Evolutionary conservation across 805 yeast genomes (phyloP).

Genomic region (Saccharomyces paradoxus): DNA sequence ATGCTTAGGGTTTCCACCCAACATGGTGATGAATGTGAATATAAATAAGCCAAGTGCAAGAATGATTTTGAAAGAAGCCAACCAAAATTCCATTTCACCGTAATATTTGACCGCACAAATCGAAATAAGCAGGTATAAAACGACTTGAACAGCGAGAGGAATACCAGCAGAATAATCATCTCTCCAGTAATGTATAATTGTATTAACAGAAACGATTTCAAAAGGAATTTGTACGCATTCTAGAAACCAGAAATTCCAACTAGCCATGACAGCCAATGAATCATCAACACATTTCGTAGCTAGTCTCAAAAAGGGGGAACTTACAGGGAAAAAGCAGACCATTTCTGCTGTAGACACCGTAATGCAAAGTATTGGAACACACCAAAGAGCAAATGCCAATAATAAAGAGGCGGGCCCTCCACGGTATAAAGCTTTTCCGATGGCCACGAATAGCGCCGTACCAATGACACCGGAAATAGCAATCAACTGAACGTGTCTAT

Average conservation of each 20-base stretch:
- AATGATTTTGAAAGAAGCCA: constrained; percentile 63
- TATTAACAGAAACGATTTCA: constrained; percentile 73
- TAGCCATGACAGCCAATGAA: constrained; percentile 65
- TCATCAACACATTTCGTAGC: constrained; percentile 72
- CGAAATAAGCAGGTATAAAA: constrained; percentile 54
- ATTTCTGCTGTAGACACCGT: constrained; percentile 71
- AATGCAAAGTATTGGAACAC: constrained; percentile 56
- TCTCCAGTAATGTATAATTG: constrained; percentile 75
- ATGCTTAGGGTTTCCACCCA: constrained; percentile 75
- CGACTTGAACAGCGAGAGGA: constrained; percentile 57
- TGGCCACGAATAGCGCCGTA: constrained; percentile 68
- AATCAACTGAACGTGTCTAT: constrained; percentile 70
- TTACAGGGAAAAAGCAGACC: constrained; percentile 66
- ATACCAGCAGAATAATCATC: constrained; percentile 67
- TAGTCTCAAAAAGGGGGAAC: constrained; percentile 68
- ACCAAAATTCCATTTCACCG: constrained; percentile 79
- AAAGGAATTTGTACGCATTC: constrained; percentile 75
- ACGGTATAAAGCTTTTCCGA: constrained; percentile 51
- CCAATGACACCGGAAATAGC: constrained; percentile 81
- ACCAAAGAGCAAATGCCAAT: constrained; percentile 61
- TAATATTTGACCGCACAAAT: constrained; percentile 64
- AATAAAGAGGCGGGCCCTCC: constrained; percentile 68
- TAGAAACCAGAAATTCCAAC: constrained; percentile 73
- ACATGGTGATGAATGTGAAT: constrained; percentile 74
- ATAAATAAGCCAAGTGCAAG: constrained; percentile 67